A percentile compares a stretch with the other conserved stretches of the same genome.
Conservation (phyloP, 2,329 filamentous ascomycete species). For the Venturia oleaginea region DNA sequence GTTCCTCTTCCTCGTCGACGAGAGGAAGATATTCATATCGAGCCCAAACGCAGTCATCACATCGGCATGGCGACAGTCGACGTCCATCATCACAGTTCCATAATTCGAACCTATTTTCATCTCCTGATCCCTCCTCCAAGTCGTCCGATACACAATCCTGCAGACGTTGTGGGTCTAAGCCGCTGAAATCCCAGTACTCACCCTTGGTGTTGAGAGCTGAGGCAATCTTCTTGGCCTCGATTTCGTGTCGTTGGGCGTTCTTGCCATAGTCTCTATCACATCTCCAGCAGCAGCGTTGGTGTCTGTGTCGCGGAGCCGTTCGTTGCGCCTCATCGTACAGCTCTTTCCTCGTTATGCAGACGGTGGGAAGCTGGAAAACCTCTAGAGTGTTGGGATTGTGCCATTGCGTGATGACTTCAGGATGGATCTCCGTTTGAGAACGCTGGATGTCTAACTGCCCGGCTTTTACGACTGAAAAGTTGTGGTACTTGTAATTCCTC, state of each 20-base stretch:
- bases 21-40: neutral
- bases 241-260: neutral
- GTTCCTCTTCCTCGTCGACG: neutral
- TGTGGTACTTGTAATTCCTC: neutral
- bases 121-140: neutral
- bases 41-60: conserved; percentile 2
- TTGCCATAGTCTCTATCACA: neutral
- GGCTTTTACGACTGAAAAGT: neutral
- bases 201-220: neutral
- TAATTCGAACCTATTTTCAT: neutral
- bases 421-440: neutral
- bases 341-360: neutral
- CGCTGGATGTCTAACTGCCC: neutral
- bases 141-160: neutral
- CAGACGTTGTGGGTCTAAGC: neutral
- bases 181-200: neutral
- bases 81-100: neutral
- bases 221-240: neutral
- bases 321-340: neutral
- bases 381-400: neutral
- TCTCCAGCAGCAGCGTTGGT: neutral
- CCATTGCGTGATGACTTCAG: neutral
- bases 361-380: neutral
- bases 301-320: neutral
- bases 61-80: neutral